Evolutionary conservation across 2,329 filamentous ascomycete genomes (phyloP).

Genomic region (Stenocarpella maydis): DNA sequence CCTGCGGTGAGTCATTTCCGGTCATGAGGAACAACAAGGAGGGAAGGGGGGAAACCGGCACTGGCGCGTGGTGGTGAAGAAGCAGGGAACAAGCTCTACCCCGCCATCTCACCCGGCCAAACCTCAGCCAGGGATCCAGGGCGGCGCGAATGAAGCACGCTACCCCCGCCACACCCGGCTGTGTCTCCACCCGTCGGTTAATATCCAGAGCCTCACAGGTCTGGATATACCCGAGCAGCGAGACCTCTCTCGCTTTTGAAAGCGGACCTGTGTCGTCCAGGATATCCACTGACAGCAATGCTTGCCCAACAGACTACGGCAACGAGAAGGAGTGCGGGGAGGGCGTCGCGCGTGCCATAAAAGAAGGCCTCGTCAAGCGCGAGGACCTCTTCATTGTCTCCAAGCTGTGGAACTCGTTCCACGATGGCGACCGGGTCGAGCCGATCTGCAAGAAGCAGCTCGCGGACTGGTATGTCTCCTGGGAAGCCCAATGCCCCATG

Average conservation of each 20-base stretch:
- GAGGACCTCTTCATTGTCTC: slow-evolving; percentile 91
- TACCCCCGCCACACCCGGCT: background rate
- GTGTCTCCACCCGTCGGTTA: slow-evolving; percentile 7
- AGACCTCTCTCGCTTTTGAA: background rate
- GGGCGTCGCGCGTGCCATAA: slow-evolving; percentile 80
- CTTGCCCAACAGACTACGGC: slow-evolving; percentile 71
- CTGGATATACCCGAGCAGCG: background rate
- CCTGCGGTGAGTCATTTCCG: slow-evolving; percentile 59
- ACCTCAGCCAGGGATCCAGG: background rate
- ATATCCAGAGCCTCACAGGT: background rate
- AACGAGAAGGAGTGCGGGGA: slow-evolving; percentile 82
- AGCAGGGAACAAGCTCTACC: background rate
- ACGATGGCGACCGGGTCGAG: slow-evolving; percentile 79
- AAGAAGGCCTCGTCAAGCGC: slow-evolving; percentile 81
- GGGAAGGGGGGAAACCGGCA: background rate
- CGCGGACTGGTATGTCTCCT: slow-evolving; percentile 67
- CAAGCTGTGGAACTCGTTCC: slow-evolving; percentile 94
- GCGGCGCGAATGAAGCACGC: too few relatives aligned
- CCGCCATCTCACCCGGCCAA: background rate
- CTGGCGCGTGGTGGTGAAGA: background rate
- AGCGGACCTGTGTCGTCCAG: background rate
- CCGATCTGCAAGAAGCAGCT: slow-evolving; percentile 80
- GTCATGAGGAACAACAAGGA: background rate
- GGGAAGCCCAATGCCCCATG: too few relatives aligned
- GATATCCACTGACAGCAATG: background rate